phyloP scores from a whole-genome alignment of 768 basidiomycete species.

The Kwoniella europaea region DNA sequence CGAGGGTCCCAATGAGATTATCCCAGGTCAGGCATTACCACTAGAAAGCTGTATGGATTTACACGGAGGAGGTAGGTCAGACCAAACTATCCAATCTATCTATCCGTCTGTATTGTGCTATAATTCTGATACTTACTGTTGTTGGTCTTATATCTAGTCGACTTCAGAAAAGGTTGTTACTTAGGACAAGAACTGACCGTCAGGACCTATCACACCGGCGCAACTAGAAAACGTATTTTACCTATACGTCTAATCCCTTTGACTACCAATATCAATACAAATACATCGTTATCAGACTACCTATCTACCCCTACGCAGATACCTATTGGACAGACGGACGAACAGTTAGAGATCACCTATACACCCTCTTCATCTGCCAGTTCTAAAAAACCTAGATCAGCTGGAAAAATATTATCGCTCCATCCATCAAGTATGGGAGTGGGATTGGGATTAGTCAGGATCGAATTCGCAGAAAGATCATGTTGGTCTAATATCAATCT shows the following conservation, averaged over 20 bases:
- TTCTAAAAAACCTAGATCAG: conserved; percentile 69
- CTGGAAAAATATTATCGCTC: conserved; percentile 71
- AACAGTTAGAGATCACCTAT: conserved; percentile 35
- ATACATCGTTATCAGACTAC: conserved; percentile 6
- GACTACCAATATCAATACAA: conserved; percentile 5
- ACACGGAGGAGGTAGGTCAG: conserved; percentile 86
- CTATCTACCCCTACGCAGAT: conserved; percentile 20
- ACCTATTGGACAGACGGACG: conserved; percentile 30
- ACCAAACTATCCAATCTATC: too few relatives aligned
- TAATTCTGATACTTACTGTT: background rate
- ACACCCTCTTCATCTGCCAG: conserved; percentile 40
- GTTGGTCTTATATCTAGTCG: conserved; percentile 64
- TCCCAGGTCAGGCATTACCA: conserved; percentile 78
- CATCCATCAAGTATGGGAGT: conserved; percentile 55
- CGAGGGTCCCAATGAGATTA: conserved; percentile 79
- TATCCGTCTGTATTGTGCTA: too few relatives aligned
- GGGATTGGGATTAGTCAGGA: conserved; percentile 77
- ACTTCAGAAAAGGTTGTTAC: conserved; percentile 97
- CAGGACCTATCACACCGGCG: conserved; percentile 92
- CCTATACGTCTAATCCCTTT: conserved; percentile 68
- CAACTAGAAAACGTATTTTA: conserved; percentile 84
- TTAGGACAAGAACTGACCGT: conserved; percentile 97
- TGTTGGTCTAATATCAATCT: conserved; percentile 32
- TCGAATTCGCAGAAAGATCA: conserved; percentile 71
- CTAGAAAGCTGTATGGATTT: conserved; percentile 93